Conservation (phyloP, 306 rosid species). For the Leucaena leucocephala region DNA sequence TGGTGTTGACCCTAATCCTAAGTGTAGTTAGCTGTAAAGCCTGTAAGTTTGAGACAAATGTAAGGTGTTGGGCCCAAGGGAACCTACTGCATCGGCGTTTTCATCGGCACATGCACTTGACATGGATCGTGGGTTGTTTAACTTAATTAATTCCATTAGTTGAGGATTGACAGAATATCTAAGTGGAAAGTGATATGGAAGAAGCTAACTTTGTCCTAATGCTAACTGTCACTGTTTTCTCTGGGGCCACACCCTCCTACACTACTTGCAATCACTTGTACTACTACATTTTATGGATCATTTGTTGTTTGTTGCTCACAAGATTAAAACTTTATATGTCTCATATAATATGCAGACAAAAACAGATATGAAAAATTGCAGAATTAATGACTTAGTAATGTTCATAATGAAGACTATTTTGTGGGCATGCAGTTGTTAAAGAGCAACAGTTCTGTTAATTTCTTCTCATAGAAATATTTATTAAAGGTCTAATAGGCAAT, state of each 20-base stretch:
- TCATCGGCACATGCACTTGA: conserved; percentile 45
- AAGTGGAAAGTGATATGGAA: conserved; percentile 34
- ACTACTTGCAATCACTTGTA: neutral
- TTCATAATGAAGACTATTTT: neutral
- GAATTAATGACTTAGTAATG: neutral
- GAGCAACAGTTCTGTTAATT: neutral
- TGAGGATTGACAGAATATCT: conserved; percentile 27
- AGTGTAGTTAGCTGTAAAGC: conserved; percentile 19
- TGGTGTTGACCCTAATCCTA: conserved; percentile 40
- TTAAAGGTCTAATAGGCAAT: neutral
- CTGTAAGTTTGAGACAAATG: neutral
- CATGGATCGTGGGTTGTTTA: conserved; percentile 5
- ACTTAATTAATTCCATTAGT: conserved; percentile 25
- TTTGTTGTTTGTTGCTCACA: neutral
- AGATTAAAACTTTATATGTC: neutral
- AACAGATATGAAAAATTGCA: neutral
- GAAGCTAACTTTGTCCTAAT: neutral
- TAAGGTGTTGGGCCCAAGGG: conserved; percentile 50
- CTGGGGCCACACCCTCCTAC: neutral
- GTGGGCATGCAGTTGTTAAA: neutral
- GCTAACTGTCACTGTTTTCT: neutral
- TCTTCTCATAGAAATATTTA: neutral
- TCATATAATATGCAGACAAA: neutral
- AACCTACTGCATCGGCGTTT: conserved; percentile 39
- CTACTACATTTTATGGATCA: neutral